Evolutionary conservation across 345 rosid species (phyloP).

Genomic region (Salix suchowensis): DNA sequence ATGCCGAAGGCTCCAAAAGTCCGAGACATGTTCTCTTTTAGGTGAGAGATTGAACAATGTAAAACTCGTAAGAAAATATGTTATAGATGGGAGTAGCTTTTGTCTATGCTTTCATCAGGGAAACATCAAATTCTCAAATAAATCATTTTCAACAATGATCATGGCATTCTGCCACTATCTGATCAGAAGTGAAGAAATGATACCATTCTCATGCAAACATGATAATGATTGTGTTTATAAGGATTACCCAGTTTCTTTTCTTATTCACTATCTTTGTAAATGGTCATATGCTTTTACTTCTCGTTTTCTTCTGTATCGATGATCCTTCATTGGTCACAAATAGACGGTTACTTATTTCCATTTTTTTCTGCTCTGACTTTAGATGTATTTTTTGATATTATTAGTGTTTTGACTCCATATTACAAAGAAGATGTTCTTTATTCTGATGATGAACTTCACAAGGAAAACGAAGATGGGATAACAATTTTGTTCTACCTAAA

Average conservation of each 20-base stretch:
- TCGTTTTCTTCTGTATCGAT: background rate
- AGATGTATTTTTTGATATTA: constrained; percentile 14
- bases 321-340: background rate
- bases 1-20: constrained; percentile 88
- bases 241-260: background rate
- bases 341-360: constrained; percentile 1
- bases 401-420: constrained; percentile 89
- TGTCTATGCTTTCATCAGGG: background rate
- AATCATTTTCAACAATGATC: background rate
- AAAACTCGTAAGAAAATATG: background rate
- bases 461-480: constrained; percentile 94
- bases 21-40: constrained; percentile 87
- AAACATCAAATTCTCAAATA: background rate
- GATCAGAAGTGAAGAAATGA: background rate
- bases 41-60: constrained; percentile 37
- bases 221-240: background rate
- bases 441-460: constrained; percentile 68
- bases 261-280: background rate
- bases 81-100: background rate
- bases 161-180: background rate
- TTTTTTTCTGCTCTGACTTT: background rate
- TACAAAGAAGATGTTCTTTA: constrained; percentile 83
- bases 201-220: background rate
- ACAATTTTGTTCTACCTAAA: constrained; percentile 70
- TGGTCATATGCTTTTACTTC: background rate